Evolutionary conservation across 1,139 yeast genomes (phyloP).

Genomic region (Sugiyamaella castrensis): DNA sequence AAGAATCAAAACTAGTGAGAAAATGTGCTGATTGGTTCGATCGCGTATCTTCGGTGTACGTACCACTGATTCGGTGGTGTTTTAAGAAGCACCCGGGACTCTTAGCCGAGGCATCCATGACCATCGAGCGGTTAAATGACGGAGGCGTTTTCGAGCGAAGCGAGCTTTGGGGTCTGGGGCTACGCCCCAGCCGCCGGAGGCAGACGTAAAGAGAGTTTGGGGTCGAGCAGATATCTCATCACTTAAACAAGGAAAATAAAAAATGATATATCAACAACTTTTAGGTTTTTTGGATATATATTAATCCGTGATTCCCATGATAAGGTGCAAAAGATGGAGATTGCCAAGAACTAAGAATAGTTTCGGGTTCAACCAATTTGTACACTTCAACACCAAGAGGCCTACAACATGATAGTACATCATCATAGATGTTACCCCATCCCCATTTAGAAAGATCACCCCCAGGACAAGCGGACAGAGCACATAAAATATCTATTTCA

Average conservation of each 20-base stretch:
- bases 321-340: slow-evolving; percentile 52
- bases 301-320: slow-evolving; percentile 55
- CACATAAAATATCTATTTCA: slow-evolving; percentile 61
- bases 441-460: slow-evolving; percentile 70
- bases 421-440: slow-evolving; percentile 59
- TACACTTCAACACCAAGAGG: slow-evolving; percentile 63
- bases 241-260: no score
- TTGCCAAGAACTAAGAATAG: slow-evolving; percentile 49
- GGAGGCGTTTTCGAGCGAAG: no score
- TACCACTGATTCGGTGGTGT: no score
- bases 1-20: no score
- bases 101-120: no score
- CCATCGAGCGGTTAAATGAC: no score
- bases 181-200: slow-evolving; percentile 8
- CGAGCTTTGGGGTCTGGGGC: slow-evolving; percentile 6
- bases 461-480: slow-evolving; percentile 68
- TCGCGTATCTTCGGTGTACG: no score
- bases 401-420: slow-evolving; percentile 60
- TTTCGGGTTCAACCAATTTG: slow-evolving; percentile 44
- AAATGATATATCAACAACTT: no score
- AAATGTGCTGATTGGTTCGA: no score
- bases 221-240: no score
- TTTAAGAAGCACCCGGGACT: no score
- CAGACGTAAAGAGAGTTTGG: no score
- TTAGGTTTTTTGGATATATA: background rate